phyloP scores from a whole-genome alignment of 1,284 basidiomycete genomes.

The Anthracocystis setariae region DNA sequence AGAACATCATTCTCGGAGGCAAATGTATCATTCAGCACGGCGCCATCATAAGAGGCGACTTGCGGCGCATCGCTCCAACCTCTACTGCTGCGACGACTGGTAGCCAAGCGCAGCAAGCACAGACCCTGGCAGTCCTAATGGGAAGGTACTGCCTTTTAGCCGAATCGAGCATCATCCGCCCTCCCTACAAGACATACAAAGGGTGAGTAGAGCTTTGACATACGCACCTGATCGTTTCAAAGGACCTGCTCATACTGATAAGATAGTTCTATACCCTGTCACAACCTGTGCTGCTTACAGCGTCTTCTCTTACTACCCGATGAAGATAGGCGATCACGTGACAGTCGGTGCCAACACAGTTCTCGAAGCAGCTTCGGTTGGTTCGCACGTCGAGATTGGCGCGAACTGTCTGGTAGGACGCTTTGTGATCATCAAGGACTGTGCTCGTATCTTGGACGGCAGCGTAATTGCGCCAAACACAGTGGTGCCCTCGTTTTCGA shows the following conservation, averaged over 20 bases:
- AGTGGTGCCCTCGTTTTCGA: conserved; percentile 85
- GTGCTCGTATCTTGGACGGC: conserved; percentile 85
- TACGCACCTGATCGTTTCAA: not conserved
- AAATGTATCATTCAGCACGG: conserved; percentile 93
- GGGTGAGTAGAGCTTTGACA: conserved; percentile 72
- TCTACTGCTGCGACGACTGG: conserved; percentile 76
- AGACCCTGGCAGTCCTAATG: conserved; percentile 84
- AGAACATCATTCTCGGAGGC: conserved; percentile 95
- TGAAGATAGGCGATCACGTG: conserved; percentile 95
- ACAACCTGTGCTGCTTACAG: conserved; percentile 12
- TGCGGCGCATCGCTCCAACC: conserved; percentile 74
- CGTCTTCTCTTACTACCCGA: conserved; percentile 95
- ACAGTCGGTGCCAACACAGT: conserved; percentile 87
- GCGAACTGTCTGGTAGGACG: conserved; percentile 95
- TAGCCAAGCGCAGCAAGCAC: conserved; percentile 17
- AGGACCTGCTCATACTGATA: not conserved
- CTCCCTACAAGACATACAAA: conserved; percentile 71
- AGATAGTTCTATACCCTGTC: not conserved
- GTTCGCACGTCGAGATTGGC: conserved; percentile 92
- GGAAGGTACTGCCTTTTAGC: conserved; percentile 92
- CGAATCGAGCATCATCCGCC: conserved; percentile 84
- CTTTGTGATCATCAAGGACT: conserved; percentile 96
- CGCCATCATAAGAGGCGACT: conserved; percentile 87
- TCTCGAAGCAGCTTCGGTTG: conserved; percentile 93
- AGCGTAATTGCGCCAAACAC: conserved; percentile 91